Evolutionary conservation across 23 red algal species (phyloP).

Genomic region (Agarophyton chilense): DNA sequence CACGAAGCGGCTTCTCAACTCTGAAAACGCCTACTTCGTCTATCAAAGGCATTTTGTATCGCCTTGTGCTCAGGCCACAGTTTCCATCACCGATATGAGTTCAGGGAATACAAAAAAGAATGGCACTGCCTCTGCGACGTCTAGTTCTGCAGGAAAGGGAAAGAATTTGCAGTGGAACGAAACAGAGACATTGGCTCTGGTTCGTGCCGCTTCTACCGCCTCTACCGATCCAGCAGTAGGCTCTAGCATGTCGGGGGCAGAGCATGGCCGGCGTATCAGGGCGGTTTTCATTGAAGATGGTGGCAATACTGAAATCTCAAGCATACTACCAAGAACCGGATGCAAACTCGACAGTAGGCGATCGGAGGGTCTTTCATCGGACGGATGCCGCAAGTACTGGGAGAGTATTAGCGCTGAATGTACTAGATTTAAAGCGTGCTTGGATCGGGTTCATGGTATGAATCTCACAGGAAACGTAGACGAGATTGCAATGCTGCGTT

Average conservation of each 20-base stretch:
- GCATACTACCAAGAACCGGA: not conserved
- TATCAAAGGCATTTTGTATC: no score
- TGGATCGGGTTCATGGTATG: not conserved
- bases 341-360: not conserved
- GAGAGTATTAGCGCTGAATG: not conserved
- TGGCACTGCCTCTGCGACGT: not conserved
- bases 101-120: not conserved
- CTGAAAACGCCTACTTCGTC: no score
- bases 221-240: not conserved
- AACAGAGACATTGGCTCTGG: no score
- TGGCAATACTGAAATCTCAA: not conserved
- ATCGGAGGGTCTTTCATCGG: conserved; percentile 1
- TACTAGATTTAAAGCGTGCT: not conserved
- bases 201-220: not conserved
- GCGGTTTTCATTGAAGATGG: not conserved
- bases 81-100: no score
- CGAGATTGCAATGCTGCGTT: not conserved
- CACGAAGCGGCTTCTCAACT: no score
- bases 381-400: conserved; percentile 11
- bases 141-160: not conserved
- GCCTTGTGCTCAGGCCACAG: not conserved
- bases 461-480: conserved; percentile 2
- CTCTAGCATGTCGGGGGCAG: conserved; percentile 1
- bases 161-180: conserved; percentile 12
- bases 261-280: not conserved